These are phyloP conservation scores for Cruciata laevipes DNA, from an alignment of 257 asterid genomes.

Conservation along the genomic window DNA sequence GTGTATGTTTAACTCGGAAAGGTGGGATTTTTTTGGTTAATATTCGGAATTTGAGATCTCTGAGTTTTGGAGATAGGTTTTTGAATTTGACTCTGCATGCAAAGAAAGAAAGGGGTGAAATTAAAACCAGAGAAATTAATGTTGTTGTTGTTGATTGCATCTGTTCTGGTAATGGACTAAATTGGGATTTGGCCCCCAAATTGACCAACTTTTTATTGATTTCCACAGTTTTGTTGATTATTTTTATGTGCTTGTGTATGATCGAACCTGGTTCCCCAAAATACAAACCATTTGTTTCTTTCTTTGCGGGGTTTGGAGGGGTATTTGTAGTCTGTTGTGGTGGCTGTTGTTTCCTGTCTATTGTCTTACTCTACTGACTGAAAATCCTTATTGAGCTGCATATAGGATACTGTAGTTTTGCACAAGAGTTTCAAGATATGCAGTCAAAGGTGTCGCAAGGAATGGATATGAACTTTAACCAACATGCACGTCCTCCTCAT, in stretches of 20 bases:
- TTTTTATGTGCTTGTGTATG: neutral
- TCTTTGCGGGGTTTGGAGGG: neutral
- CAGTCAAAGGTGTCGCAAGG: conserved; percentile 42
- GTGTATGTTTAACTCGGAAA: neutral
- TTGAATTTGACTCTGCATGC: neutral
- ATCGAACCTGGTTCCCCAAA: neutral
- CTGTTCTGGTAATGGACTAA: neutral
- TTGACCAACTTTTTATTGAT: neutral
- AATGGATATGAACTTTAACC: conserved; percentile 31
- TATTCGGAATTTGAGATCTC: neutral
- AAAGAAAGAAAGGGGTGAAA: neutral
- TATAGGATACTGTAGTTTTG: conserved; percentile 20
- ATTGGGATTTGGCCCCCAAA: neutral
- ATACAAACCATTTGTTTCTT: neutral
- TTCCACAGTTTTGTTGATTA: neutral
- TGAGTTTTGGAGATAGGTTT: neutral
- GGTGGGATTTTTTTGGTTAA: neutral
- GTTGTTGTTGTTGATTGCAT: neutral
- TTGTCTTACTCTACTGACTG: conserved; percentile 6
- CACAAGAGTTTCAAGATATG: conserved; percentile 34
- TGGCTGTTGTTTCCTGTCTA: neutral
- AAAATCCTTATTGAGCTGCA: conserved; percentile 9
- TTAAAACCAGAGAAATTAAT: no score
- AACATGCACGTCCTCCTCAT: conserved; percentile 28
- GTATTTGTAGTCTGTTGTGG: neutral